These are phyloP conservation scores for Kwoniella heveanensis DNA, from an alignment of 768 basidiomycete genomes.

Conservation along the genomic window DNA sequence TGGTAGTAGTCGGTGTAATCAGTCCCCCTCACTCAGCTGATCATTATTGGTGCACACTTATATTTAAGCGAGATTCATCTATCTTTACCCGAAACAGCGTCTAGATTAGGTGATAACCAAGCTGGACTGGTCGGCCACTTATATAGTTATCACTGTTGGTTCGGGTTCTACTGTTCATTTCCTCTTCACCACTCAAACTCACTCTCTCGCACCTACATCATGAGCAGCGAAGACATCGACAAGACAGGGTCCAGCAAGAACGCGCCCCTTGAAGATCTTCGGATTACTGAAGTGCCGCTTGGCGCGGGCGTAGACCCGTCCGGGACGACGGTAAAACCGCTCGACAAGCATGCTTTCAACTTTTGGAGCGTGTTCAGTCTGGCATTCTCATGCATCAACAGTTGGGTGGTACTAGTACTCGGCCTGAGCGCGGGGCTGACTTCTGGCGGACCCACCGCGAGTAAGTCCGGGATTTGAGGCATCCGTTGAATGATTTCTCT, in stretches of 20 bases:
- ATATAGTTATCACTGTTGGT: background rate
- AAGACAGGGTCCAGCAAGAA: background rate
- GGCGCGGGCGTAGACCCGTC: background rate
- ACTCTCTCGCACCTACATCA: background rate
- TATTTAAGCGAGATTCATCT: background rate
- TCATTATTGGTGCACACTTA: background rate
- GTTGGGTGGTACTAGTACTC: conserved; percentile 18
- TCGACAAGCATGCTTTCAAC: conserved; percentile 17
- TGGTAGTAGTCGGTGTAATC: background rate
- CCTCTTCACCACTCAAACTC: too few relatives aligned
- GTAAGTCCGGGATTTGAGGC: conserved; percentile 15
- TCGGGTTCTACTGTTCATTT: background rate
- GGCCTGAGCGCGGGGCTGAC: conserved; percentile 12
- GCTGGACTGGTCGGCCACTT: background rate
- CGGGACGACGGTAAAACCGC: conserved; percentile 2
- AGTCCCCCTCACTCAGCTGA: background rate
- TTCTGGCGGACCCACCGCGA: conserved; percentile 15
- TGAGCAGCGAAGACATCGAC: conserved; percentile 4
- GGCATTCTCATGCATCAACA: conserved; percentile 17
- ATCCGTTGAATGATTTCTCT: background rate
- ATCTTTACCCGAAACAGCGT: conserved; percentile 2
- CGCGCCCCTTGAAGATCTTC: background rate
- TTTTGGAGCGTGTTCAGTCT: conserved; percentile 14
- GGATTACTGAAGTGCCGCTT: conserved; percentile 4
- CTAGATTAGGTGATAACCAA: background rate